Conservation (phyloP, 768 basidiomycete genomes). For the Paxillus rubicundulus region DNA sequence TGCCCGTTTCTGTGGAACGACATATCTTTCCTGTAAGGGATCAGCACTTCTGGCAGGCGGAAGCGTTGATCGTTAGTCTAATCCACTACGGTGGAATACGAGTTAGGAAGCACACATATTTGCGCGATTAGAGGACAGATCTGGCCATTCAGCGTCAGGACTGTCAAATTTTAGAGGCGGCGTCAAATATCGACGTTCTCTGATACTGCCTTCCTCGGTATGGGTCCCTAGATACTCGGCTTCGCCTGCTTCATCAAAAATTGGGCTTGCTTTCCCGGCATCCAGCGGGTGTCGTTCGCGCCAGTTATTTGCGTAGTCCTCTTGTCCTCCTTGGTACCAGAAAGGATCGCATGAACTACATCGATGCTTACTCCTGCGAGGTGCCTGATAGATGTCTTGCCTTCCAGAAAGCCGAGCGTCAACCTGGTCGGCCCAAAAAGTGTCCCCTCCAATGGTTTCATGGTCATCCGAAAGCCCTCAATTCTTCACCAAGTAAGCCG, state of each 20-base stretch:
- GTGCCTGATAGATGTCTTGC: background rate
- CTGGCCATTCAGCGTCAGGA: background rate
- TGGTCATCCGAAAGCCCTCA: background rate
- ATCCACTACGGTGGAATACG: background rate
- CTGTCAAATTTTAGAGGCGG: background rate
- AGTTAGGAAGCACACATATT: background rate
- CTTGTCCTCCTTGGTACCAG: constrained; percentile 4
- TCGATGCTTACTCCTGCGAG: background rate
- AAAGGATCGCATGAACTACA: background rate
- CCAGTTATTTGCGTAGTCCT: constrained; percentile 10
- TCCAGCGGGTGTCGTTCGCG: constrained; percentile 4
- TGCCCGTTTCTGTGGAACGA: constrained; percentile 21
- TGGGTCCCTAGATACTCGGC: background rate
- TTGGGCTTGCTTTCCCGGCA: background rate
- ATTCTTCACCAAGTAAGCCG: background rate
- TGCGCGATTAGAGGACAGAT: background rate
- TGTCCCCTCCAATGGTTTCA: constrained; percentile 2
- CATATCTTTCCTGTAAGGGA: constrained; percentile 6
- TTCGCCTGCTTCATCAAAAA: background rate
- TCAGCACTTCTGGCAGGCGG: background rate
- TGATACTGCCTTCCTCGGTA: background rate
- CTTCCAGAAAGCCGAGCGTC: background rate
- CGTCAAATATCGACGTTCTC: constrained; percentile 7
- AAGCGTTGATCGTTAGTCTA: background rate
- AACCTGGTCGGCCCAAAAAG: constrained; percentile 12